phyloP scores from a whole-genome alignment of 1,284 basidiomycete species.

The Neolentinus lepideus region DNA sequence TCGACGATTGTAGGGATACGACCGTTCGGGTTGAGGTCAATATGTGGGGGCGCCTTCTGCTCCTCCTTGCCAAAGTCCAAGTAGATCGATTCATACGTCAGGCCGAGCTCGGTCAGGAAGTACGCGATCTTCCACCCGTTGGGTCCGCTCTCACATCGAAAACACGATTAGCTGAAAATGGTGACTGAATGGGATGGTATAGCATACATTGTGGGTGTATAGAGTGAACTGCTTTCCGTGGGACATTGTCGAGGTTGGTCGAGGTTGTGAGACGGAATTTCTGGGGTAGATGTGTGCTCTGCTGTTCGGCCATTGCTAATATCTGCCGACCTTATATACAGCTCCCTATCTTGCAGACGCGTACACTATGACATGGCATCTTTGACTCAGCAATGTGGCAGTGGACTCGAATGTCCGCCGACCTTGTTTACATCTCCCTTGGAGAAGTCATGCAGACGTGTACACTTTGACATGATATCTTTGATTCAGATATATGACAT shows the following conservation, averaged over 20 bases:
- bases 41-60: slow-evolving; percentile 18
- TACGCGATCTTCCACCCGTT: slow-evolving; percentile 18
- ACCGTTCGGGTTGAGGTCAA: slow-evolving; percentile 23
- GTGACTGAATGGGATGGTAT: neutral
- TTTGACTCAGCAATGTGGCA: too few relatives aligned
- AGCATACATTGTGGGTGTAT: neutral
- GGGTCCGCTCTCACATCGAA: neutral
- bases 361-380: too few relatives aligned
- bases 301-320: too few relatives aligned
- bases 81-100: slow-evolving; percentile 22
- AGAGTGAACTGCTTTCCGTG: slow-evolving; percentile 1
- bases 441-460: too few relatives aligned
- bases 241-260: too few relatives aligned
- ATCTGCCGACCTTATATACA: too few relatives aligned
- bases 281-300: too few relatives aligned
- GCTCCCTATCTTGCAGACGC: too few relatives aligned
- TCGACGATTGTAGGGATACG: slow-evolving; percentile 28
- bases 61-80: slow-evolving; percentile 20
- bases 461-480: too few relatives aligned
- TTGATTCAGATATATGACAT: too few relatives aligned
- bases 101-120: slow-evolving; percentile 21
- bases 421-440: too few relatives aligned
- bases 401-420: too few relatives aligned
- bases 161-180: neutral
- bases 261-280: neutral